Conservation (phyloP, 148 eudicot genomes). For the Rhododendron henanense region DNA sequence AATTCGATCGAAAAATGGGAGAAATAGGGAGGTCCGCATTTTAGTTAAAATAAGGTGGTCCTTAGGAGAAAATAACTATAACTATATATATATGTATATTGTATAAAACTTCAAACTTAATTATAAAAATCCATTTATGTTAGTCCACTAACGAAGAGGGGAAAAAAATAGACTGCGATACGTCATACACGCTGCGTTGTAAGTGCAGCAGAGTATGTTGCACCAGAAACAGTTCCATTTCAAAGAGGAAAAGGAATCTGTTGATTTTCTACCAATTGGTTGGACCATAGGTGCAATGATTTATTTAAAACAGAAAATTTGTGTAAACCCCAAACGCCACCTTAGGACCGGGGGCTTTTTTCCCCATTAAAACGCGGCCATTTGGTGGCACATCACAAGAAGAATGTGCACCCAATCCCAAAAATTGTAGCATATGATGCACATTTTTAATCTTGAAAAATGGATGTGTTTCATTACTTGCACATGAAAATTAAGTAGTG, state of each 20-base stretch:
- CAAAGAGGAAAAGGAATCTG: too few relatives aligned
- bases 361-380: background rate
- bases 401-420: background rate
- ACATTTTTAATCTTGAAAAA: background rate
- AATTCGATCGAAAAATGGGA: too few relatives aligned
- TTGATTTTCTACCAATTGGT: too few relatives aligned
- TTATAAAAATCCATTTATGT: too few relatives aligned
- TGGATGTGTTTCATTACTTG: too few relatives aligned
- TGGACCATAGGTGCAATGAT: too few relatives aligned
- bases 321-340: background rate
- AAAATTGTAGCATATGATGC: background rate
- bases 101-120: too few relatives aligned
- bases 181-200: background rate
- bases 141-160: background rate
- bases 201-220: background rate
- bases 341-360: background rate
- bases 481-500: background rate
- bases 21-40: too few relatives aligned
- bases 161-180: background rate
- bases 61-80: too few relatives aligned
- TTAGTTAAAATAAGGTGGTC: too few relatives aligned
- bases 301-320: background rate
- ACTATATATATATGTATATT: too few relatives aligned
- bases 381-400: background rate
- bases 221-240: too few relatives aligned